Evolutionary conservation across 2,329 filamentous ascomycete genomes (phyloP), one percentile per base, ranked within the genome.

Genomic region (Colletotrichum gloeosporioides): DNA sequence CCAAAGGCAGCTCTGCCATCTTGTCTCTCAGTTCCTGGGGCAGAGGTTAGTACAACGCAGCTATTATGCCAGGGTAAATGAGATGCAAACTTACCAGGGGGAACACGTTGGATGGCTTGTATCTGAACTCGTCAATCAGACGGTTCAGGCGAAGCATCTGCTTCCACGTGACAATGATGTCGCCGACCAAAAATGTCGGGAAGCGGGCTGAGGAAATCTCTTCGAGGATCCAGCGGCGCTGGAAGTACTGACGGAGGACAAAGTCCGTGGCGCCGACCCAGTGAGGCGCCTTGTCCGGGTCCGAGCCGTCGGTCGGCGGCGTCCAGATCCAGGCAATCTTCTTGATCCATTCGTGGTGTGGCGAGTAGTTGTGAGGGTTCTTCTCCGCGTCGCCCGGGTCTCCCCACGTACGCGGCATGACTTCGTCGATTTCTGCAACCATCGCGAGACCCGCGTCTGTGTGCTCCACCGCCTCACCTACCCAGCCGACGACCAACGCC

Each of bases 141-240:
- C 82, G 82, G 62, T 85, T 85, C 36, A 84, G 63, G 4, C 80
- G 80, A 12, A 85, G 78, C n/a, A 85, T 69, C 72, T 85, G 83
- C 65, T 80, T 83, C 84, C 84, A 85, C 2, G 84, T 81, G 8
- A 85, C 80, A 15, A 85, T 83, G 55, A 80, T 79, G 70, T 85
- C 83, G 36, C 83, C 84, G 31, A 85, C 79, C 6, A 86, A 77
- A 32, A 76, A 76, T 4, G 74, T 76, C 27, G 74, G 74, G 32
- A 85, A 83, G 2, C 82, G 79, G 2, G 82, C 82, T 76, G 83
- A 78, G 44, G 83, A 78, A 53, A 85, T 80, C 72, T 85, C 84
- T 61, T 84, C 84, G 4, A 85, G 78, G 59, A 85, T 85, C 84
- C 84, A 85, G 3, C 80, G 81, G 5, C 84, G 82, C 34, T 83